Base-by-base conservation (phyloP, 805 yeast genomes). In the Henningerozyma blattae region DNA sequence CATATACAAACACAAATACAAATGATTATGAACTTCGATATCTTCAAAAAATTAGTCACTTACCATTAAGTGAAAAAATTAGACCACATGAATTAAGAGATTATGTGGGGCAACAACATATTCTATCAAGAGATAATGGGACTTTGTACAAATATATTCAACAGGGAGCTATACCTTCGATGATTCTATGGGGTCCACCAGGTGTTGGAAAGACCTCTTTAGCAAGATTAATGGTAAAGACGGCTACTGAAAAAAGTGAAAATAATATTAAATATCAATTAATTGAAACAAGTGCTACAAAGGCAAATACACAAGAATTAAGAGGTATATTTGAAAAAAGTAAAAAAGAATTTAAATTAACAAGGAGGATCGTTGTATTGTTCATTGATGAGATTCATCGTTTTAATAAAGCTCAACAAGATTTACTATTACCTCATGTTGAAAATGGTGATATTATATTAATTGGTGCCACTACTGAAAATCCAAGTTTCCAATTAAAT, bases 391-490 rank as follows among this genome's bases (percentile, higher is more conserved):
- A 91, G 52, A 80, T 91, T 26, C 98, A 91, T 52, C 60, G 98
- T 22, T 86, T 85, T 52, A 76, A 76, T 43, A 78, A 80, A 39
- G 64, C 75, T 0, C 98, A 91, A 49, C 98, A 91, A 54, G 97
- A 91, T 54, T 69, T 77, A 31, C 70, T 93, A 31, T 60, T 91
- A 27, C 91, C 94, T 0, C 76, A 73, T 40, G 78, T 89, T 1
- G 99, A 91, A 52, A 62, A 71, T 19, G 97, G 97, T 3, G 74
- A 74, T 34, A 73, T 87, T 29, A 73, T 76, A 1, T 65, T 91
- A 28, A 75, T 89, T 33, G 98, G 98, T 4, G 96, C 97, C n/a
- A 91, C 98, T 0, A 87, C 97, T 0, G 98, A 91, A 52, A 91
- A 91, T 51, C 95, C 96, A 4, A 75, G 81, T 31, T 78, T 80